Conservation (phyloP, 2,329 filamentous ascomycete species). For the Cytospora chrysosperma region DNA sequence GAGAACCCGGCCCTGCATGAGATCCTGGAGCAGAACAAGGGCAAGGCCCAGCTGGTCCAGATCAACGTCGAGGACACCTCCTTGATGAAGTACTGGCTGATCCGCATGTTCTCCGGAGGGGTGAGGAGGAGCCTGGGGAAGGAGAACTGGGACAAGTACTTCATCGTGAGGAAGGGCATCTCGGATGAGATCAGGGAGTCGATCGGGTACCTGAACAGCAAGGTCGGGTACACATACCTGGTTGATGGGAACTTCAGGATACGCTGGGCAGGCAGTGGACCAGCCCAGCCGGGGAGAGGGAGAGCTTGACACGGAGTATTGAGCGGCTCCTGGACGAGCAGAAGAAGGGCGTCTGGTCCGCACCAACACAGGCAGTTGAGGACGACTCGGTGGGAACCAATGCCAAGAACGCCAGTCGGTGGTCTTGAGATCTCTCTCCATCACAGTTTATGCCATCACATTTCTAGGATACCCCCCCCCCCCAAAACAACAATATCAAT, state of each 20-base stretch:
- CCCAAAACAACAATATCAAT: too few relatives aligned
- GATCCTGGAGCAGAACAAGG: slow-evolving; percentile 53
- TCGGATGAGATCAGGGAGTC: slow-evolving; percentile 61
- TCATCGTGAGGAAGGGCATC: slow-evolving; percentile 58
- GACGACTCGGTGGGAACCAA: neutral
- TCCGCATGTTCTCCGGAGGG: slow-evolving; percentile 55
- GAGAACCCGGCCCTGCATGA: slow-evolving; percentile 69
- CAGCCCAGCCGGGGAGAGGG: slow-evolving; percentile 61
- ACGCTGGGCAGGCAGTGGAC: slow-evolving; percentile 86
- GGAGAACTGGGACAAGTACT: slow-evolving; percentile 59
- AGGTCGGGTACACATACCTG: slow-evolving; percentile 92
- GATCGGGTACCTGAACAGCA: slow-evolving; percentile 76
- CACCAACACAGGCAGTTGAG: neutral
- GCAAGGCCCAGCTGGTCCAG: slow-evolving; percentile 71
- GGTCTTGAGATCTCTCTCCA: neutral
- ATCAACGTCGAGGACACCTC: slow-evolving; percentile 85
- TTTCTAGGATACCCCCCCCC: slow-evolving; percentile 18
- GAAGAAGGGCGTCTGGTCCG: slow-evolving; percentile 34
- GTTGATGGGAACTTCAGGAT: slow-evolving; percentile 86
- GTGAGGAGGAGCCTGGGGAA: slow-evolving; percentile 50
- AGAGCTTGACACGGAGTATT: slow-evolving; percentile 64
- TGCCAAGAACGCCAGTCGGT: neutral
- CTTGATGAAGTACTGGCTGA: slow-evolving; percentile 57
- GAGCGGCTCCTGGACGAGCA: slow-evolving; percentile 61
- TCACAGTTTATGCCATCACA: slow-evolving; percentile 16